Evolutionary conservation across 345 rosid species (phyloP).

Genomic region (Citrus medica): DNA sequence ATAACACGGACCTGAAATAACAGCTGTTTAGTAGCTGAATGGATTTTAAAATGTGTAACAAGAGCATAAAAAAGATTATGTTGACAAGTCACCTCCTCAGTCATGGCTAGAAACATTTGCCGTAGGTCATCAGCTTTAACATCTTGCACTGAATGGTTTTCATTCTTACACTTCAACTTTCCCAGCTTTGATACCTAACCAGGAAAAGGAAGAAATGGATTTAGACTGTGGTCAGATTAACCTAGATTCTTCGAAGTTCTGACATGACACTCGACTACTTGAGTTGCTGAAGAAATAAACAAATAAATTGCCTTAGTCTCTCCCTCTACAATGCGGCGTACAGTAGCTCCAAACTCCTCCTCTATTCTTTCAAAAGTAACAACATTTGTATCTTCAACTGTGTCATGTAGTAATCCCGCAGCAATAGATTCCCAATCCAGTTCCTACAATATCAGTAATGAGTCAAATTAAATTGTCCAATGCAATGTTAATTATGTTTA

Average conservation of each 20-base stretch:
- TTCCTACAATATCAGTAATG: constrained; percentile 47
- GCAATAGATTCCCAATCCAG: constrained; percentile 98
- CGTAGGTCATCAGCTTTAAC: constrained; percentile 98
- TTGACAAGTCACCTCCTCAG: constrained; percentile 68
- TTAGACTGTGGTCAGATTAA: constrained; percentile 8
- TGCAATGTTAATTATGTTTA: constrained; percentile 9
- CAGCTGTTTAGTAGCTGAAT: constrained; percentile 17
- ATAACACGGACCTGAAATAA: constrained; percentile 88
- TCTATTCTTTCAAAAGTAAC: constrained; percentile 93
- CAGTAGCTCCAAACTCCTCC: constrained; percentile 82
- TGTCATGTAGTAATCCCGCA: constrained; percentile 96
- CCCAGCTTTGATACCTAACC: constrained; percentile 91
- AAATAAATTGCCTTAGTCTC: constrained; percentile 82
- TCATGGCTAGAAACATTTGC: constrained; percentile 98
- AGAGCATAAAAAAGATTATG: not conserved
- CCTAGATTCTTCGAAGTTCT: not conserved
- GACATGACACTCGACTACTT: not conserved
- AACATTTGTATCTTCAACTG: constrained; percentile 93
- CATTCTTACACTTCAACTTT: constrained; percentile 77
- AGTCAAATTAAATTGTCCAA: constrained; percentile 21
- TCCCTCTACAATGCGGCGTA: constrained; percentile 96
- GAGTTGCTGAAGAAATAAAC: constrained; percentile 1
- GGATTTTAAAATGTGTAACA: constrained; percentile 14
- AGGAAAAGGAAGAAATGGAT: constrained; percentile 6
- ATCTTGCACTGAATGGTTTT: constrained; percentile 76